A percentile compares a stretch with the other conserved stretches of the same genome.
Conservation (phyloP, 106 monocot genomes). For the Dendrobium catenatum region DNA sequence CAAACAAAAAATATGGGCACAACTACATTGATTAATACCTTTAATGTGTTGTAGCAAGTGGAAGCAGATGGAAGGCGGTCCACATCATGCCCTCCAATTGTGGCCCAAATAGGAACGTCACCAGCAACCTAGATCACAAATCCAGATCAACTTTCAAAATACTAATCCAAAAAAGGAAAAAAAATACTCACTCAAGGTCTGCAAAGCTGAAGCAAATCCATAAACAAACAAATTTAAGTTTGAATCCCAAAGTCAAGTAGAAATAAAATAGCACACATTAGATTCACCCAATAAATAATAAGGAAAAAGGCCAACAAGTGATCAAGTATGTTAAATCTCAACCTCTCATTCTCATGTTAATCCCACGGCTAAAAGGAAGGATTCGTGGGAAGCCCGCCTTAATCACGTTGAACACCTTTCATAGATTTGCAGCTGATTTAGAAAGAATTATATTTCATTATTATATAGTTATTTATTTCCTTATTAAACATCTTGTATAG, state of each 20-base stretch:
- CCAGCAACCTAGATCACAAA: conserved; percentile 49
- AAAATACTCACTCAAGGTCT: neutral
- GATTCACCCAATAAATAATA: neutral
- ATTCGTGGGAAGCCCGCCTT: too few relatives aligned
- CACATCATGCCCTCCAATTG: conserved; percentile 86
- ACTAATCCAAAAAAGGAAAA: neutral
- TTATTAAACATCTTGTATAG: too few relatives aligned
- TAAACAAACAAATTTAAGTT: neutral
- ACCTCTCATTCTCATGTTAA: too few relatives aligned
- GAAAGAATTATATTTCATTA: too few relatives aligned
- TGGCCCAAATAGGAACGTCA: conserved; percentile 74
- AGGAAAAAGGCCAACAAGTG: neutral
- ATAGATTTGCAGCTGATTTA: too few relatives aligned
- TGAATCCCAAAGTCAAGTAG: neutral
- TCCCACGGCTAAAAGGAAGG: too few relatives aligned
- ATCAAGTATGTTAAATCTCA: too few relatives aligned
- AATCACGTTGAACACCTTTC: too few relatives aligned
- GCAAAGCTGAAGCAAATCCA: neutral
- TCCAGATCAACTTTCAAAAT: neutral
- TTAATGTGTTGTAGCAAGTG: conserved; percentile 88
- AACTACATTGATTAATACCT: conserved; percentile 28
- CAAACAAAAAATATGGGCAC: neutral
- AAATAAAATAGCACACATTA: neutral
- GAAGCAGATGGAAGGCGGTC: conserved; percentile 94
- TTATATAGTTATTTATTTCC: too few relatives aligned